phyloP scores from a whole-genome alignment of 768 basidiomycete genomes.

The Tricholoma terreum region DNA sequence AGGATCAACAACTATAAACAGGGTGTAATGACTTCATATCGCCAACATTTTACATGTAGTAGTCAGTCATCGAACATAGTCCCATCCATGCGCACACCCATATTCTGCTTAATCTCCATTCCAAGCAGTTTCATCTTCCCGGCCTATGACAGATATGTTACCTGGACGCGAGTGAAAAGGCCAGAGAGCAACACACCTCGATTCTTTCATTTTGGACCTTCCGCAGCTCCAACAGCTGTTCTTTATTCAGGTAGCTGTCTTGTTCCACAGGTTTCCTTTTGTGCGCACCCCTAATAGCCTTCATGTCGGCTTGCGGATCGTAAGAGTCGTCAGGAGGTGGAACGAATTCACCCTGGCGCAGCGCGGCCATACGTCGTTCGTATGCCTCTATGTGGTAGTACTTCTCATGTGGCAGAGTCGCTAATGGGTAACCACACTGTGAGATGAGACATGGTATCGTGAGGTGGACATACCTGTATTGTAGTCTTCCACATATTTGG shows the following conservation, averaged over 20 bases:
- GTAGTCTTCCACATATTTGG: slow-evolving; percentile 77
- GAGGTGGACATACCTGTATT: slow-evolving; percentile 60
- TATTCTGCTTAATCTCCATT: slow-evolving; percentile 80
- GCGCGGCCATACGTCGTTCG: slow-evolving; percentile 77
- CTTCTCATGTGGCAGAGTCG: slow-evolving; percentile 91
- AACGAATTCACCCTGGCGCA: slow-evolving; percentile 80
- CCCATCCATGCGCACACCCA: slow-evolving; percentile 88
- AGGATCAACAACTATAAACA: slow-evolving; percentile 12
- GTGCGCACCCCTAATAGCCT: slow-evolving; percentile 65
- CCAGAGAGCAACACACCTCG: slow-evolving; percentile 48
- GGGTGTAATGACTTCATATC: too few relatives aligned
- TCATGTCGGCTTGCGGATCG: slow-evolving; percentile 83
- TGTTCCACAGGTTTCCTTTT: slow-evolving; percentile 65
- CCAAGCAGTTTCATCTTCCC: slow-evolving; percentile 85
- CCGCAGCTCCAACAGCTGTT: slow-evolving; percentile 78
- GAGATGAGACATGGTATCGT: background rate
- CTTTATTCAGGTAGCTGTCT: slow-evolving; percentile 73
- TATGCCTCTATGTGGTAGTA: slow-evolving; percentile 90
- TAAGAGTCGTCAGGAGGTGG: slow-evolving; percentile 72
- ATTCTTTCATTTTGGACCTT: slow-evolving; percentile 82
- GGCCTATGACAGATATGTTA: slow-evolving; percentile 40
- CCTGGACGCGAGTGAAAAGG: background rate
- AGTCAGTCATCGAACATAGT: slow-evolving; percentile 49
- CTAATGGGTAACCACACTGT: slow-evolving; percentile 33
- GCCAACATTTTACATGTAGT: background rate